These are phyloP conservation scores for Phytophthora sp. DNA, from an alignment of 352 stramenopile species.

Conservation along the genomic window DNA sequence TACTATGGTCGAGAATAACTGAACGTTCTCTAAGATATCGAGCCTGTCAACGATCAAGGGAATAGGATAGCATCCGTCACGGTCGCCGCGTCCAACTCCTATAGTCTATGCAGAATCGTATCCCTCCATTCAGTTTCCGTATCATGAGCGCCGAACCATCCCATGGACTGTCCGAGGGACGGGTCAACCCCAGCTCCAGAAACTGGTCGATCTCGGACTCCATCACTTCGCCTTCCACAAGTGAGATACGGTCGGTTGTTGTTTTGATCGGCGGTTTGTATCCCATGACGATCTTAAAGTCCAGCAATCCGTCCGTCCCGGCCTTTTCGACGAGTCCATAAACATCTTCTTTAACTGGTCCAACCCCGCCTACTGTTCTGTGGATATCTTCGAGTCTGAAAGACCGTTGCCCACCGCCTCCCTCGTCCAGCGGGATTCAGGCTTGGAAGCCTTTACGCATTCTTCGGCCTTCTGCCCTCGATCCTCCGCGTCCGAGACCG, in stretches of 20 bases:
- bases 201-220: not conserved
- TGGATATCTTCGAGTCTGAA: no score
- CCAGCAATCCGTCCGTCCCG: not conserved
- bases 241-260: not conserved
- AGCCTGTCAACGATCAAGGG: not conserved
- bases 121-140: no score
- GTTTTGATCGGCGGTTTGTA: not conserved
- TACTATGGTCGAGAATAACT: not conserved
- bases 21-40: not conserved
- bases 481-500: not conserved
- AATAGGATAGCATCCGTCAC: not conserved
- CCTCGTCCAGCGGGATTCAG: no score
- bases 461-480: no score
- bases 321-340: conserved; percentile 1
- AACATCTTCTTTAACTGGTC: conserved; percentile 2
- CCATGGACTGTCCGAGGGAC: not conserved
- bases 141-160: not conserved
- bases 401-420: no score
- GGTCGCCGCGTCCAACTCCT: not conserved
- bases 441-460: no score
- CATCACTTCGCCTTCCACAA: not conserved
- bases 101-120: conserved; percentile 2
- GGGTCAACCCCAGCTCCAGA: not conserved
- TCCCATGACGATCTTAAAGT: conserved; percentile 1
- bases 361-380: no score